phyloP scores from a whole-genome alignment of 2,329 filamentous ascomycete genomes.

The Aspergillus udagawae region DNA sequence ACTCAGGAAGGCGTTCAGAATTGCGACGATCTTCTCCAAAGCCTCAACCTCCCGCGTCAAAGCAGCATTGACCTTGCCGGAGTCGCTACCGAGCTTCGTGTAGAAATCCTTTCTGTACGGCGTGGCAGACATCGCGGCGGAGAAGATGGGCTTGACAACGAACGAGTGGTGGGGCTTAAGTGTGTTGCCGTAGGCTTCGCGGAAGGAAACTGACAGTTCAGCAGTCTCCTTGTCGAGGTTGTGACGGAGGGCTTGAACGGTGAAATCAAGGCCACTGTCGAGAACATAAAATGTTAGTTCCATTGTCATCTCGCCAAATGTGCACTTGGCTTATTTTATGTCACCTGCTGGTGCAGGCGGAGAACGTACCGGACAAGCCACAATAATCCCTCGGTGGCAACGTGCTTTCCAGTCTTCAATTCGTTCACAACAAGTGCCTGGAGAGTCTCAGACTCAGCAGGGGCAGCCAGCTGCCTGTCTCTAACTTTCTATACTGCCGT shows the following conservation, averaged over 20 bases:
- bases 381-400: constrained; percentile 80
- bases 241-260: constrained; percentile 72
- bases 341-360: not conserved
- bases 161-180: constrained; percentile 91
- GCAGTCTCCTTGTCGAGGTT: constrained; percentile 70
- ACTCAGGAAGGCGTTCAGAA: constrained; percentile 63
- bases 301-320: not conserved
- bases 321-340: not conserved
- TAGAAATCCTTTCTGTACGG: constrained; percentile 96
- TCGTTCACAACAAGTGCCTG: constrained; percentile 85
- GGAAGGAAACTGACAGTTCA: constrained; percentile 85
- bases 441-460: constrained; percentile 73
- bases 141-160: constrained; percentile 87
- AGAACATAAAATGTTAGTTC: constrained; percentile 5
- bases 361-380: constrained; percentile 77
- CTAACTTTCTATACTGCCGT: constrained; percentile 69
- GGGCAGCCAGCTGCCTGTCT: constrained; percentile 72
- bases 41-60: constrained; percentile 70
- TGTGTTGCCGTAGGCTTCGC: constrained; percentile 74
- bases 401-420: constrained; percentile 83
- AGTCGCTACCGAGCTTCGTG: constrained; percentile 62
- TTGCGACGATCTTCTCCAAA: constrained; percentile 72
- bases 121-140: constrained; percentile 84
- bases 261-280: constrained; percentile 85
- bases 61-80: constrained; percentile 57